phyloP scores from a whole-genome alignment of 176 grass and related monocot genomes.

The Pontederia paniculata region DNA sequence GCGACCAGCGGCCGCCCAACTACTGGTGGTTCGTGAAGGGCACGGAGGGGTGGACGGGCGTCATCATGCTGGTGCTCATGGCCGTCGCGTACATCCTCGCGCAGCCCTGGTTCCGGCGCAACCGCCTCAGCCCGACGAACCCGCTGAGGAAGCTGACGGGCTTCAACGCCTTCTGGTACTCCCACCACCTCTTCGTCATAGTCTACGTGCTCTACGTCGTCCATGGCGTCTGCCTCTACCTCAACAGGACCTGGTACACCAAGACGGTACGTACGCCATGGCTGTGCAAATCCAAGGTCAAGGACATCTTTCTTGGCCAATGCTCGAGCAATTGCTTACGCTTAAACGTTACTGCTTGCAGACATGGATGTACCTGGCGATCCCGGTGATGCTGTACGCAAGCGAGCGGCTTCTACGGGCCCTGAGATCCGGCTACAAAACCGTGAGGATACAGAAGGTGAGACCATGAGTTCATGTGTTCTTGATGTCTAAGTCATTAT shows the following conservation, averaged over 20 bases:
- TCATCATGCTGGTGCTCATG: slow-evolving; percentile 77
- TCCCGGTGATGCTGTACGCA: slow-evolving; percentile 54
- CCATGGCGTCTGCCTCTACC: slow-evolving; percentile 74
- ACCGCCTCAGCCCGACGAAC: slow-evolving; percentile 43
- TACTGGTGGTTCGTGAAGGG: slow-evolving; percentile 95
- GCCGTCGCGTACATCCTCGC: slow-evolving; percentile 57
- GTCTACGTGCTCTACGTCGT: slow-evolving; percentile 57
- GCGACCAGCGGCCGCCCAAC: slow-evolving; percentile 31
- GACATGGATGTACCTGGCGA: slow-evolving; percentile 95
- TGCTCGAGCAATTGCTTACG: background rate
- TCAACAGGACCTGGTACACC: slow-evolving; percentile 65
- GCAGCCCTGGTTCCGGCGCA: slow-evolving; percentile 66
- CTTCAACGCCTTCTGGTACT: slow-evolving; percentile 99
- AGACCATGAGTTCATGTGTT: background rate
- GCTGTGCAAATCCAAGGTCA: too few species aligned
- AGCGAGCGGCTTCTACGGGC: slow-evolving; percentile 63
- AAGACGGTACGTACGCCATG: slow-evolving; percentile 44
- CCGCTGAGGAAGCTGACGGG: slow-evolving; percentile 41
- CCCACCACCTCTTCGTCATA: slow-evolving; percentile 84
- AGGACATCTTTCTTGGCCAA: background rate
- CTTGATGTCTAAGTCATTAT: too few species aligned
- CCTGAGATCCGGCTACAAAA: slow-evolving; percentile 58
- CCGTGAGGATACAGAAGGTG: slow-evolving; percentile 76
- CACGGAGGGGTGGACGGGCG: slow-evolving; percentile 62
- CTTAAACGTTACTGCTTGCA: slow-evolving; percentile 5